Evolutionary conservation across 2,329 filamentous ascomycete genomes (phyloP).

Genomic region (Fusarium dlaminii): DNA sequence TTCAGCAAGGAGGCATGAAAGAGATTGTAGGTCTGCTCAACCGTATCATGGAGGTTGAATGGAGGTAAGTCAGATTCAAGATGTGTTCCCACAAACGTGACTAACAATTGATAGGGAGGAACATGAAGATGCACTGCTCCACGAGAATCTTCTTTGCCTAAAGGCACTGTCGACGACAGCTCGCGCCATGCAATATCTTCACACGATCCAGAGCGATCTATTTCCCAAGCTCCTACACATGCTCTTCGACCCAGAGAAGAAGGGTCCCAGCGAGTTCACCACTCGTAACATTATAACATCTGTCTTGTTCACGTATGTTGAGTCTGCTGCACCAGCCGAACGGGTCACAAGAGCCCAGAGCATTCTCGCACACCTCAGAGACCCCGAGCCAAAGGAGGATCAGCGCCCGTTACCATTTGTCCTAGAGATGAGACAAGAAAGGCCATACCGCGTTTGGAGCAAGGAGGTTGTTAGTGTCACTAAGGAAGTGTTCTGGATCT

Average conservation of each 20-base stretch:
- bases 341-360: constrained; percentile 74
- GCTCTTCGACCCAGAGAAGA: constrained; percentile 98
- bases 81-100: not conserved
- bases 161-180: constrained; percentile 95
- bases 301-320: constrained; percentile 87
- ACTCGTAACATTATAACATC: constrained; percentile 91
- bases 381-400: constrained; percentile 79
- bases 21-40: constrained; percentile 88
- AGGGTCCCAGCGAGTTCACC: constrained; percentile 95
- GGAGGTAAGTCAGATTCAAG: constrained; percentile 72
- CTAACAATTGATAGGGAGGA: constrained; percentile 73
- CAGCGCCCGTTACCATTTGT: constrained; percentile 86
- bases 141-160: constrained; percentile 90
- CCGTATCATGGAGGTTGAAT: constrained; percentile 94
- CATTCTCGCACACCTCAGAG: constrained; percentile 82
- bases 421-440: constrained; percentile 83
- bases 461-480: constrained; percentile 93
- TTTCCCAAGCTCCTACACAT: constrained; percentile 88
- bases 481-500: constrained; percentile 99
- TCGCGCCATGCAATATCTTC: constrained; percentile 82
- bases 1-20: constrained; percentile 88
- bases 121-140: constrained; percentile 91
- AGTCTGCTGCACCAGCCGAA: constrained; percentile 69
- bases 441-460: constrained; percentile 93
- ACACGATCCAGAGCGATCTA: constrained; percentile 79